These are phyloP conservation scores for Phytophthora quininea DNA, from an alignment of 352 stramenopile species.

Conservation along the genomic window DNA sequence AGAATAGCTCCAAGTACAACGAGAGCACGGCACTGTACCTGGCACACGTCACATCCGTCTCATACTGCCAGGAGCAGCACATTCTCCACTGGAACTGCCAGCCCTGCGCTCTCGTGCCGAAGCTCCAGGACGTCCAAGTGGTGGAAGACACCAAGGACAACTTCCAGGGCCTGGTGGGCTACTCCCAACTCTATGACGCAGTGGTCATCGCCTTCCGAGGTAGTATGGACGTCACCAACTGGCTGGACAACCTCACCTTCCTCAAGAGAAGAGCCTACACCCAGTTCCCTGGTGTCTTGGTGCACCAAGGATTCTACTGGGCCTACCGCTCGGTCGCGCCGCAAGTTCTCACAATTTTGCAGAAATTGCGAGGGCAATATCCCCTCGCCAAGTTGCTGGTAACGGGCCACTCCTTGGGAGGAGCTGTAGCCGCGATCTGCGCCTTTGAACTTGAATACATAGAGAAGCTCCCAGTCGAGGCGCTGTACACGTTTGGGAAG, in stretches of 20 bases:
- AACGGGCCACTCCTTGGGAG: slow-evolving; percentile 78
- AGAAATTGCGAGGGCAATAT: slow-evolving; percentile 38
- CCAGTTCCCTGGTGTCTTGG: slow-evolving; percentile 59
- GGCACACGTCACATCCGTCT: slow-evolving; percentile 73
- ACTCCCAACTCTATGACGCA: slow-evolving; percentile 53
- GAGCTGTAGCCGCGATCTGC: slow-evolving; percentile 72
- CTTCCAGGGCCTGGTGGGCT: slow-evolving; percentile 84
- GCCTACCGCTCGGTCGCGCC: slow-evolving; percentile 68
- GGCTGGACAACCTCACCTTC: slow-evolving; percentile 88
- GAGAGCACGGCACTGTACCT: slow-evolving; percentile 73
- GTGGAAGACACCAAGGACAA: slow-evolving; percentile 75
- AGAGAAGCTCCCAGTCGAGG: slow-evolving; percentile 56
- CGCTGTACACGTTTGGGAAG: slow-evolving; percentile 80
- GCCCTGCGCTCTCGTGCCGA: slow-evolving; percentile 66
- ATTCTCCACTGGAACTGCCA: slow-evolving; percentile 80
- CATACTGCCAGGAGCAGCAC: slow-evolving; percentile 71
- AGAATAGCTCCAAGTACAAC: slow-evolving; percentile 50
- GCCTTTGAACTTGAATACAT: slow-evolving; percentile 78
- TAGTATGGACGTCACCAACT: slow-evolving; percentile 85
- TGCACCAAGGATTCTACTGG: slow-evolving; percentile 87
- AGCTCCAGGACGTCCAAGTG: slow-evolving; percentile 51
- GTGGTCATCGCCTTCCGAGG: slow-evolving; percentile 82
- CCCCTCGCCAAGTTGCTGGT: slow-evolving; percentile 60
- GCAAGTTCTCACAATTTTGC: slow-evolving; percentile 51
- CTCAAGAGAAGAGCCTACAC: slow-evolving; percentile 73